A percentile compares a stretch with the other conserved stretches of the same genome.
Evolutionary conservation across 2,329 filamentous ascomycete genomes (phyloP).

Genomic region (Fusarium sambucinum): DNA sequence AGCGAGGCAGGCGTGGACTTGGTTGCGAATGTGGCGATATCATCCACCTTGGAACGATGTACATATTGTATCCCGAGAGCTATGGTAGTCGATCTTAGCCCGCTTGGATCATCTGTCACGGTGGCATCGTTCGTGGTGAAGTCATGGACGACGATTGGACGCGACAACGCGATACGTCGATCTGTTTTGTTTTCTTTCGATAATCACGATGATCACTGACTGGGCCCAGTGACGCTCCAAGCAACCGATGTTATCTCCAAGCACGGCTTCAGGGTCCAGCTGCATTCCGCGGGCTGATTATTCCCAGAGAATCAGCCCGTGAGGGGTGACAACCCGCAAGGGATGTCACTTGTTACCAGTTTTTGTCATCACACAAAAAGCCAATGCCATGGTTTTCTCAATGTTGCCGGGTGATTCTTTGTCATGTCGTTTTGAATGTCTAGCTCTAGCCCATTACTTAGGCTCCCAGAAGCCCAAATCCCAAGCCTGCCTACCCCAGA

Average conservation of each 20-base stretch:
- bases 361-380: conserved; percentile 5
- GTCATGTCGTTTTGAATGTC: conserved; percentile 17
- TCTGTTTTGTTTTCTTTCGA: conserved; percentile 42
- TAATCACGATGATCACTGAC: conserved; percentile 8
- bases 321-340: conserved; percentile 1
- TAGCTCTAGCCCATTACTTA: conserved; percentile 24
- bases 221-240: conserved; percentile 19
- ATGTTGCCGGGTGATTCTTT: conserved; percentile 10
- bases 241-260: conserved; percentile 30
- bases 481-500: conserved; percentile 37
- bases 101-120: conserved; percentile 36
- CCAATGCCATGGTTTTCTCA: conserved; percentile 1
- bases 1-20: conserved; percentile 24
- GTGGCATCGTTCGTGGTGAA: conserved; percentile 32
- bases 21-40: conserved; percentile 44
- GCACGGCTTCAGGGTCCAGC: conserved; percentile 15
- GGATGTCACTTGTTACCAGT: conserved; percentile 2
- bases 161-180: conserved; percentile 30
- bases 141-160: conserved; percentile 29
- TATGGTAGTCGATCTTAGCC: conserved; percentile 43
- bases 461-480: conserved; percentile 30
- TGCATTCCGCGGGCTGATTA: conserved; percentile 9
- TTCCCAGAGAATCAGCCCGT: conserved; percentile 19
- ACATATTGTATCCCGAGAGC: conserved; percentile 23
- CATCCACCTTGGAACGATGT: conserved; percentile 18